Evolutionary conservation across 305 asterid species (phyloP), one percentile per base, ranked within the genome.

Genomic region (Plantago lanceolata): DNA sequence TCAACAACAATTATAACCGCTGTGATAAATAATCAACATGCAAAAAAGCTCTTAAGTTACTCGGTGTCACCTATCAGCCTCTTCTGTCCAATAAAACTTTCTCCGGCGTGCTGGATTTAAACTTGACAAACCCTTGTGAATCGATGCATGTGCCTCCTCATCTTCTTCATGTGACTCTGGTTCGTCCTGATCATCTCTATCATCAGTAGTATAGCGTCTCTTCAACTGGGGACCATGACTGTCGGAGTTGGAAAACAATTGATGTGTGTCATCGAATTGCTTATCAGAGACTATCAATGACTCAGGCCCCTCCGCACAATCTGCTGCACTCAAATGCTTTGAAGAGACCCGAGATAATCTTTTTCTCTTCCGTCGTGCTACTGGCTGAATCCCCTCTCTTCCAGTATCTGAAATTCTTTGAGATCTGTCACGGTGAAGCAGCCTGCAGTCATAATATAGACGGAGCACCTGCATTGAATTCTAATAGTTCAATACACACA

Each of bases 51-150:
- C 45, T 40, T 11, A 40, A 40, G 45, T 64, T 61, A 67, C 26
- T 61, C 48, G 65, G 48, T 29, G 67, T 79, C 83, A 93, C 98
- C 98, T 89, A 63, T 89, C 99, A 68, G 88, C 85, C 64, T 79
- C 89, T 60, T 89, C 97, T 61, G 89, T 81, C 99, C 99, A 93
- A 19, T 68, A 74, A 82, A 84, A 93, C 78, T 71, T 84, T 73
- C 68, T 85, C 72, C 64, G 80, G 29, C 87, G 92, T 56, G 74
- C 60, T 44, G 83, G 65, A 59, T 75, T 80, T 74, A 75, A 79
- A 70, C 68, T 84, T 66, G 94, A 81, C 66, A 75, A 71, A 75
- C 65, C 72, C 68, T 78, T 79, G 68, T 69, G 81, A 72, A 84
- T 77, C 71, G 77, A 71, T 56, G 73, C 75, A 63, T 71, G 72